Percentiles rank a stretch among this genome's conserved stretches.
Conservation (phyloP, 2,329 filamentous ascomycete genomes). For the Fusarium keratoplasticum region DNA sequence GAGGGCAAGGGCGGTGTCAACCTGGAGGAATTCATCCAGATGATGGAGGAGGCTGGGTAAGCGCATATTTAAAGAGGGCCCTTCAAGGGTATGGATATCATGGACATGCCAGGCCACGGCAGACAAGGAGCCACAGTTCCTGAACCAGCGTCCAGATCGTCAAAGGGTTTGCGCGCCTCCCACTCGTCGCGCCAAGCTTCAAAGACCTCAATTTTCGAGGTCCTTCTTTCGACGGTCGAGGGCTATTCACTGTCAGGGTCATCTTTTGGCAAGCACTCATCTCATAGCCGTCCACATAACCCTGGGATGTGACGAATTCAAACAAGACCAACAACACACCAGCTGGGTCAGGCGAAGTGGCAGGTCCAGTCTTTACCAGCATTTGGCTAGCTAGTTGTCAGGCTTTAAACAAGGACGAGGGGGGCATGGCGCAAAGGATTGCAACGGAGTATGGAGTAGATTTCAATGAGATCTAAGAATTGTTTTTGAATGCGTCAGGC, state of each 20-base stretch:
- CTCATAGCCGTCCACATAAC: not conserved
- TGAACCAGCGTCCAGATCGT: not conserved
- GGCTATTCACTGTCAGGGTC: not conserved
- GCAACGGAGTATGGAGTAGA: slow-evolving; percentile 38
- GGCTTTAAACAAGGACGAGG: slow-evolving; percentile 5
- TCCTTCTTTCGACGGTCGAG: not conserved
- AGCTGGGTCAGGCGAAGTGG: not conserved
- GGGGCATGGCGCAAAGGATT: slow-evolving; percentile 25
- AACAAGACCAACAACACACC: not conserved
- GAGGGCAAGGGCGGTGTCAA: slow-evolving; percentile 87
- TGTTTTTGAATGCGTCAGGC: slow-evolving; percentile 46
- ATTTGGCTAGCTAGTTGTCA: slow-evolving; percentile 12
- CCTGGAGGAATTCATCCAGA: slow-evolving; percentile 75
- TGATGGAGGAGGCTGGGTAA: slow-evolving; percentile 62
- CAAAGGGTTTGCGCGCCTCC: not conserved
- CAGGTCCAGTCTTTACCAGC: slow-evolving; percentile 5
- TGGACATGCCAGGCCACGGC: slow-evolving; percentile 10
- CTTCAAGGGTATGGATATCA: slow-evolving; percentile 8
- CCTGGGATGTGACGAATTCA: slow-evolving; percentile 5
- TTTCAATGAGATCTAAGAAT: slow-evolving; percentile 49
- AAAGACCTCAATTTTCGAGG: not conserved
- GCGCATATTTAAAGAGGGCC: not conserved
- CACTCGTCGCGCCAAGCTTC: not conserved
- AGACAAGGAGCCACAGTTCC: not conserved
- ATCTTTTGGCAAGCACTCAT: slow-evolving; percentile 2